phyloP scores from a whole-genome alignment of 2,329 filamentous ascomycete genomes.

The Lecanoromycetidae sp. region DNA sequence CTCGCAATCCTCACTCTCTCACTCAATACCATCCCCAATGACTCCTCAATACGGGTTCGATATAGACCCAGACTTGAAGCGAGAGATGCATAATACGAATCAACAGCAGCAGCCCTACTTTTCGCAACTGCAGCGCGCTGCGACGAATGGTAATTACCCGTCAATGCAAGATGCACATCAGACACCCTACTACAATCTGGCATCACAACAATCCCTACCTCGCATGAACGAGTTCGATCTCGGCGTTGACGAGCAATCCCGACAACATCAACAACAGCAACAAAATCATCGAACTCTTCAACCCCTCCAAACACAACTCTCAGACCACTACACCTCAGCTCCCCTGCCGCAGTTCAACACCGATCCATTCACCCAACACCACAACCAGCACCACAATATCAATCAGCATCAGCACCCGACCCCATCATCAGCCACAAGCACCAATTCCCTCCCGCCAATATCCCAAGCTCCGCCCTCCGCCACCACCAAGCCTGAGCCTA shows the following conservation, averaged over 20 bases:
- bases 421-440: conserved; percentile 2
- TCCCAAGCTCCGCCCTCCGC: neutral
- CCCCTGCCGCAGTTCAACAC: neutral
- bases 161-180: conserved; percentile 4
- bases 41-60: conserved; percentile 17
- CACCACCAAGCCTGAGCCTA: neutral
- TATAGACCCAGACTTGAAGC: conserved; percentile 12
- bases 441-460: neutral
- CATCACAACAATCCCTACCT: conserved; percentile 12
- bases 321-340: neutral
- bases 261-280: neutral
- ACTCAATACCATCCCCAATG: conserved; percentile 18
- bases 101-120: neutral
- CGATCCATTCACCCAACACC: neutral
- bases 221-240: conserved; percentile 4
- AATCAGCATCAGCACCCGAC: no score
- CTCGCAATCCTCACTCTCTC: conserved; percentile 12
- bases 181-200: conserved; percentile 15
- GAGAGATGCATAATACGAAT: neutral
- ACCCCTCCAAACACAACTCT: conserved; percentile 10
- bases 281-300: conserved; percentile 1
- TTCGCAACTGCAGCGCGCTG: no score
- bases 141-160: conserved; percentile 6
- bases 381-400: neutral
- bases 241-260: neutral